Evolutionary conservation across 441 rosid genomes (phyloP), one percentile per base, ranked within the genome.

Genomic region (Metrosideros polymorpha): DNA sequence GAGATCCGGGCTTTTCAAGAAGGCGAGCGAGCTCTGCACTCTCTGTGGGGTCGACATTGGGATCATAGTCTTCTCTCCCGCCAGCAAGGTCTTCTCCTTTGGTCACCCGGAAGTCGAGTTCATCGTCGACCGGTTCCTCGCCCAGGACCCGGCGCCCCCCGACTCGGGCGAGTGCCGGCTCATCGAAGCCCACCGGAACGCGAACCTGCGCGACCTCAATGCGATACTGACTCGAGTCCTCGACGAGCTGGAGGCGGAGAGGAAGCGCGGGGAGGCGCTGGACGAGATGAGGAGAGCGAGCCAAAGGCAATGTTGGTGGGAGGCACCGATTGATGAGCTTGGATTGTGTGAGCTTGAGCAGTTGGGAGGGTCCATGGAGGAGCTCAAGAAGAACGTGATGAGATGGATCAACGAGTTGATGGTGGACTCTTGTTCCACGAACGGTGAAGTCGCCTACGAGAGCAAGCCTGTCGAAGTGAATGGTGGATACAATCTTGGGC

Each of bases 231-330:
- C 85, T 32, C 85, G n/a, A 39, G 75, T 57, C 6, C 53, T 82
- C n/a, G 84, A 82, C 55, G 76, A 86, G 84, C 84, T 86, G 77
- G 87, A 86, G 55, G 75, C 9, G 12, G 87, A 86, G 76, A 86
- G 76, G 85, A 82, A 29, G 82, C 84, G 82, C 8, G 85, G 87
- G 79, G 87, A 82, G 85, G 87, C 61, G 85, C 82, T 86, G 47
- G 85, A 86, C 29, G 71, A 61, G 49, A 42, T 50, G 61, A 52
- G 17, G 59, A 51, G 39, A 14, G 66, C 9, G 76, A 39, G 84
- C 39, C 56, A 52, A 47, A 57, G 51, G 47, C 82, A 50, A 75
- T 49, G 42, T 22, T 82, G 87, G 87, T 86, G 87, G 87, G 85
- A 82, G 85, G 50, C 50, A 5, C 87, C 87, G 45, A 56, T 56